Base-by-base conservation (phyloP, 352 stramenopile genomes). In the Blastocystis sp. region DNA sequence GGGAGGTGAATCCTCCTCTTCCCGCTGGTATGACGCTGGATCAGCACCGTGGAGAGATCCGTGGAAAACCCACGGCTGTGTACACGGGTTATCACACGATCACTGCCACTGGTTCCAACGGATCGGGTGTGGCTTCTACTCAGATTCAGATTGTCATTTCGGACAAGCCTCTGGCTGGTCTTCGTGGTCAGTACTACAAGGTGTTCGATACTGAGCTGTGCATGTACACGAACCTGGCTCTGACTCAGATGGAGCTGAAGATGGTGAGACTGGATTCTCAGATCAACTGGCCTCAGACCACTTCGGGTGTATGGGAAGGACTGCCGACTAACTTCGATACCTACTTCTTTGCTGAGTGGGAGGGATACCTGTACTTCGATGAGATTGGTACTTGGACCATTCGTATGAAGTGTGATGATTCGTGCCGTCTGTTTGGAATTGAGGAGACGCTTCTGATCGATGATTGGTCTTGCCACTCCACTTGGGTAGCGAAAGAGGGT, bases 301-400 rank as follows among this genome's bases (percentile, higher is more conserved):
- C 21, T 7, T 51, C 61, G 16, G 49, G 54, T 42, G 54, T 81
- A 27, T 81, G 69, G 69, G 27, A 27, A 14, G 69, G 69, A 32
- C 42, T 81, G 54, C 69, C 69, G 16, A 67, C 54, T 48, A 29
- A 81, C 18, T 81, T 81, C 29, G n/a, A 27, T 34, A 34, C 38
- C 42, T 46, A 81, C n/a, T 81, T 59, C 69, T 81, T 38, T 57
- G 54, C 69, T 57, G 72, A 84, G 46, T 84, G 53, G 53, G 57
- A 84, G 4, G 72, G 72, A 16, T 69, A 54, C 16, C 34, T 84
- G 38, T 14, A 84, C 16, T 71, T 84, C 42, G 21, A 1, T n/a
- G 29, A 51, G 16, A 36, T 53, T 24, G 72, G 72, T 42, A 84
- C 42, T 34, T 84, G 69, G 69, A 67, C 75, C n/a, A 18, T 81